A percentile compares a stretch with the other conserved stretches of the same genome.
phyloP scores from a whole-genome alignment of 2,329 filamentous ascomycete genomes.

The Sphaerulina vaccinii region DNA sequence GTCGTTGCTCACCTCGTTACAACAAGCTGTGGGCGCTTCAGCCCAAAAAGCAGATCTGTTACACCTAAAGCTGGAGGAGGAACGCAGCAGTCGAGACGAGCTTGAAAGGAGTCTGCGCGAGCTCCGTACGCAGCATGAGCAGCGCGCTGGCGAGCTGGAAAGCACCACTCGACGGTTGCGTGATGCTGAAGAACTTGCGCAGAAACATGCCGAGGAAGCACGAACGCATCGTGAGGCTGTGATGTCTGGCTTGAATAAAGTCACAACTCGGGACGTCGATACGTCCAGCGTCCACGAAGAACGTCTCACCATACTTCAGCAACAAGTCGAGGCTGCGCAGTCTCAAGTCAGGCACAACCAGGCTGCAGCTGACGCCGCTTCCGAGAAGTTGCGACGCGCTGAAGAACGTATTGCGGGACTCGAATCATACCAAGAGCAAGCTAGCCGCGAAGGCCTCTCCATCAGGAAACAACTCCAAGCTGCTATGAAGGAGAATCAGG shows the following conservation, averaged over 20 bases:
- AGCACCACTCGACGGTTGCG: slow-evolving; percentile 69
- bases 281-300: slow-evolving; percentile 55
- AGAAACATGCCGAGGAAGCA: slow-evolving; percentile 84
- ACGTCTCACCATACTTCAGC: slow-evolving; percentile 70
- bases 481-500: slow-evolving; percentile 77
- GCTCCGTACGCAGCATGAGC: slow-evolving; percentile 79
- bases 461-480: slow-evolving; percentile 88
- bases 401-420: slow-evolving; percentile 96
- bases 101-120: slow-evolving; percentile 73
- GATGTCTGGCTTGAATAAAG: slow-evolving; percentile 75
- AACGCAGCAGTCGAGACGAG: slow-evolving; percentile 71
- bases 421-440: slow-evolving; percentile 95
- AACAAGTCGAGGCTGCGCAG: slow-evolving; percentile 76
- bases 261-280: slow-evolving; percentile 55
- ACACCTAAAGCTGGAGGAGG: slow-evolving; percentile 79
- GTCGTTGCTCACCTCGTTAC: slow-evolving; percentile 70
- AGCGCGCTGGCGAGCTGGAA: slow-evolving; percentile 74
- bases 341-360: slow-evolving; percentile 83
- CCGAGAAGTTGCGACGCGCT: slow-evolving; percentile 84
- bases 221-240: slow-evolving; percentile 80
- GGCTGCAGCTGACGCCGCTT: slow-evolving; percentile 78
- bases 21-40: slow-evolving; percentile 75
- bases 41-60: slow-evolving; percentile 72
- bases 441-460: slow-evolving; percentile 85
- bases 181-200: slow-evolving; percentile 83